Evolutionary conservation across 352 stramenopile species (phyloP).

Genomic region (Globisporangium paroecandrum): DNA sequence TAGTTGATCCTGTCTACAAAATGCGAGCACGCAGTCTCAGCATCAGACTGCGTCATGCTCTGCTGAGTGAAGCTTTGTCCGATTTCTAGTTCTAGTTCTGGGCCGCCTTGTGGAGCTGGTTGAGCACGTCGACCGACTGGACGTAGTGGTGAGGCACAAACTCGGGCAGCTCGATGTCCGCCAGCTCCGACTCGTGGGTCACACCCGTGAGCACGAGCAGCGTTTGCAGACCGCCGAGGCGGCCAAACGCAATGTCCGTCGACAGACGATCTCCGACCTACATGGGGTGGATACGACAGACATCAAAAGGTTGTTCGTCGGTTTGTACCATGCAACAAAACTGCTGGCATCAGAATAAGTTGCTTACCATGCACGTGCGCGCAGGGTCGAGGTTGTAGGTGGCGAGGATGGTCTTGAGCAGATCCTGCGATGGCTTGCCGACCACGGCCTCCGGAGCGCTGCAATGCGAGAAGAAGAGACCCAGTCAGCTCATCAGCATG

Average conservation of each 20-base stretch:
- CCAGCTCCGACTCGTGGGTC: conserved; percentile 56
- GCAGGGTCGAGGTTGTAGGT: conserved; percentile 63
- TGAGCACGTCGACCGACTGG: conserved; percentile 71
- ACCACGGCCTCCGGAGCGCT: conserved; percentile 70
- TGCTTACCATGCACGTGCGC: conserved; percentile 79
- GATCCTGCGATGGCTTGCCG: conserved; percentile 80
- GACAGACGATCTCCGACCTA: conserved; percentile 80
- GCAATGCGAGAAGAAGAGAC: conserved; percentile 1
- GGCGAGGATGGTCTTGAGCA: conserved; percentile 76
- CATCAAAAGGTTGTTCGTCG: neutral
- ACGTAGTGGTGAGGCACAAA: conserved; percentile 68
- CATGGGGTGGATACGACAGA: neutral
- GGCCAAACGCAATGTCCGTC: conserved; percentile 84
- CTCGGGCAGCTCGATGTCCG: conserved; percentile 39
- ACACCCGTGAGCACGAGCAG: conserved; percentile 76
- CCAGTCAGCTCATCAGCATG: neutral
- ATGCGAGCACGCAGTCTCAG: neutral
- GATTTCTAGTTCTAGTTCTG: conserved; percentile 21
- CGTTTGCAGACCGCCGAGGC: conserved; percentile 62
- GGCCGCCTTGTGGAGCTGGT: conserved; percentile 41
- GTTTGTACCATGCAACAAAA: neutral
- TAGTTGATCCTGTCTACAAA: neutral
- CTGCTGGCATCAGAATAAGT: neutral
- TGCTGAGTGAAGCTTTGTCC: neutral
- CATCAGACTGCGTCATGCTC: neutral